Evolutionary conservation across 1,284 basidiomycete species (phyloP), one percentile per base, ranked within the genome.

Genomic region (Coniferiporia sulphurascens): DNA sequence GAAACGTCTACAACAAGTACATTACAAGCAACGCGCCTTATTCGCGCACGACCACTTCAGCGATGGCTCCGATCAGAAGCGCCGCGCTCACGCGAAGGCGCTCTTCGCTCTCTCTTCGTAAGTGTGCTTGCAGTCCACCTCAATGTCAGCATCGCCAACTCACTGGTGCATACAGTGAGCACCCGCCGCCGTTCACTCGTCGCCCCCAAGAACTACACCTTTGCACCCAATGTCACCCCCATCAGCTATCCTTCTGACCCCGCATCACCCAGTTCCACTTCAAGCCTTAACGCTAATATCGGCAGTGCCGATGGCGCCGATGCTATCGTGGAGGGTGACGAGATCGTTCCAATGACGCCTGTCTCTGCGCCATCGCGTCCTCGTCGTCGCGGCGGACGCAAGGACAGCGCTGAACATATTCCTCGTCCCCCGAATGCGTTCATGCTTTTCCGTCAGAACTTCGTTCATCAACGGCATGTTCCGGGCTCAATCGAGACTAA

Each of bases 371-470:
- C 55, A 9, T 52, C 55, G 41, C 48, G 55, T 7, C 55, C 55
- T 27, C 41, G 50, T 19, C 59, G 59, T 41, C 61, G 57, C 27
- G 56, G 55, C 15, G 48, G 51, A 36, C 56, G 61, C 19, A 58
- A 57, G 35, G 57, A 62, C 46, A 56, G 78, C 57, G 79, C 83
- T 48, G 83, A 82, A 0, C 87, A 95, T 70, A 90, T 95, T 65
- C 92, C 93, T 9, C 83, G 94, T 1, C 93, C 94, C 0, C 87
- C 92, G 1, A 96, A 96, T 68, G 92, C 93, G 0, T 96, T 95
- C 78, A 95, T 96, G 82, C 83, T 96, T 63, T 96, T 94, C 77
- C 84, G 94, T 32, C 90, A 91, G 35, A 88, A 94, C 68, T 93
- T 94, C 62, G 90, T 94, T 17, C 76, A 86, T 35, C 84, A 86